Evolutionary conservation across 1,284 basidiomycete genomes (phyloP).

Genomic region (Ceratobasidium sp.): DNA sequence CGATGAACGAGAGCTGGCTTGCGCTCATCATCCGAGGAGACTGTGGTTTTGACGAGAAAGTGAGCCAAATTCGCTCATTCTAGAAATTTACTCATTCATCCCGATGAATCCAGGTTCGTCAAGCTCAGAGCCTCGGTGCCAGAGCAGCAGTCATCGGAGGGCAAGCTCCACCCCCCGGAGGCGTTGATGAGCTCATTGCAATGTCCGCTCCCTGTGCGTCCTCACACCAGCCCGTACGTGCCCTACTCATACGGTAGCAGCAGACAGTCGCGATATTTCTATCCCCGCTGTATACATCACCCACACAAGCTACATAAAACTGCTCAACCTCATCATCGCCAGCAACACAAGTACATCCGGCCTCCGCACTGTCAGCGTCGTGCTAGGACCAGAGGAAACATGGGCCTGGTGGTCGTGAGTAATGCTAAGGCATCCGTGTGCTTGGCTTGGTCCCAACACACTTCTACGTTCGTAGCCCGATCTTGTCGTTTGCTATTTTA

Average conservation of each 20-base stretch:
- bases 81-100: not conserved
- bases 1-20: slow-evolving; percentile 47
- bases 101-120: slow-evolving; percentile 46
- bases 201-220: slow-evolving; percentile 51
- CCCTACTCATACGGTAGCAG: slow-evolving; percentile 7
- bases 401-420: slow-evolving; percentile 44
- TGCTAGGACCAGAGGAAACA: slow-evolving; percentile 43
- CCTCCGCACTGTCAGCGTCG: slow-evolving; percentile 41
- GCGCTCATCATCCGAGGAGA: slow-evolving; percentile 56
- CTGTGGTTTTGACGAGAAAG: slow-evolving; percentile 57
- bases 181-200: slow-evolving; percentile 51
- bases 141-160: slow-evolving; percentile 58
- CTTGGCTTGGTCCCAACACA: slow-evolving; percentile 36
- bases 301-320: slow-evolving; percentile 43
- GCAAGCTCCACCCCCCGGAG: slow-evolving; percentile 4
- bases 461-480: slow-evolving; percentile 39
- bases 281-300: slow-evolving; percentile 46
- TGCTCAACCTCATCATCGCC: slow-evolving; percentile 42
- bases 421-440: not conserved
- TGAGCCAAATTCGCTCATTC: not conserved
- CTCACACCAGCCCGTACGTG: not conserved
- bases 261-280: slow-evolving; percentile 43
- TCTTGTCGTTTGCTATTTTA: slow-evolving; percentile 47
- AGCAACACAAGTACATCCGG: slow-evolving; percentile 44
- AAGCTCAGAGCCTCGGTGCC: slow-evolving; percentile 54